Percentiles rank a stretch among this genome's conserved stretches.
Evolutionary conservation across 1,284 basidiomycete genomes (phyloP).

Genomic region (Apiotrichum veenhuisii): DNA sequence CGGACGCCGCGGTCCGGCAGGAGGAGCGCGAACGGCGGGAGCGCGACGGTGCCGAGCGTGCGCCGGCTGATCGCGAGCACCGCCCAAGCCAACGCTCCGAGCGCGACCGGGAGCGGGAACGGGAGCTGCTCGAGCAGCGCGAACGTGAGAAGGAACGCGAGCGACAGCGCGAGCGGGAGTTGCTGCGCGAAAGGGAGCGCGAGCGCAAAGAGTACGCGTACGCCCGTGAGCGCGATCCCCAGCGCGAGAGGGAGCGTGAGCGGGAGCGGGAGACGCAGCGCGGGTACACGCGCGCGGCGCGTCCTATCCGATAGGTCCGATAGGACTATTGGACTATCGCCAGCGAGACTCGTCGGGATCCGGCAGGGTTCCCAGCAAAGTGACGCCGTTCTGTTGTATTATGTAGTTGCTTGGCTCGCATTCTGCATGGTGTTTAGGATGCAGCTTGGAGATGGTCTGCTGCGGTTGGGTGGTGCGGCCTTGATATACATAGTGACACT

Average conservation of each 20-base stretch:
- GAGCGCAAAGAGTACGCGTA: neutral
- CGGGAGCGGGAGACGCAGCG: neutral
- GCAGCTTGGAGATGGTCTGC: no score
- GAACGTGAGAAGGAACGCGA: neutral
- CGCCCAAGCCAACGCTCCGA: neutral
- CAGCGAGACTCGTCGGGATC: no score
- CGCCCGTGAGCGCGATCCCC: neutral
- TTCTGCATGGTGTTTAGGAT: no score
- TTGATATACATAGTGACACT: no score
- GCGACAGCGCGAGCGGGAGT: neutral
- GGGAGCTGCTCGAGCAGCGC: neutral
- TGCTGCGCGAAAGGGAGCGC: neutral
- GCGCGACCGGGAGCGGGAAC: neutral
- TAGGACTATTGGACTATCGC: no score
- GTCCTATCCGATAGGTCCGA: no score
- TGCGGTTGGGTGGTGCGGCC: no score
- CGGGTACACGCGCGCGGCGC: no score
- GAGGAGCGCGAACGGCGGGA: conserved; percentile 6
- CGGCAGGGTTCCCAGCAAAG: no score
- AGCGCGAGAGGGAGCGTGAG: neutral
- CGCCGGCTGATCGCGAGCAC: neutral
- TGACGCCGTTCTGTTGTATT: no score
- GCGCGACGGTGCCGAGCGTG: neutral
- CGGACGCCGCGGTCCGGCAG: conserved; percentile 4
- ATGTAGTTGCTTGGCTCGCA: no score